Evolutionary conservation across 2,329 filamentous ascomycete genomes (phyloP).

Genomic region (Knoxdaviesia proteae): DNA sequence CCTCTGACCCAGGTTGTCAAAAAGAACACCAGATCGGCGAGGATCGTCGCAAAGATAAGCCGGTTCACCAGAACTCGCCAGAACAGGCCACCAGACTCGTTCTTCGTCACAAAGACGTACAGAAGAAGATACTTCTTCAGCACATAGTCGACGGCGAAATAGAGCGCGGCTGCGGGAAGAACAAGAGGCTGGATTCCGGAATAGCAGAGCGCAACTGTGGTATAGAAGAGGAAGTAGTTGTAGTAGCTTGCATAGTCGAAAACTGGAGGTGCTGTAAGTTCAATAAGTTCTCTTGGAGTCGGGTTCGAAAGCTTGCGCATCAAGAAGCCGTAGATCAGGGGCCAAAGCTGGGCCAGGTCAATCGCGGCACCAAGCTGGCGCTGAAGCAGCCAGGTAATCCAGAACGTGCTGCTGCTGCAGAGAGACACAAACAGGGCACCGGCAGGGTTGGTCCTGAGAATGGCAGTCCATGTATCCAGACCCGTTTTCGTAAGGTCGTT

Average conservation of each 20-base stretch:
- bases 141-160: constrained; percentile 71
- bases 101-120: constrained; percentile 93
- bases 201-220: constrained; percentile 73
- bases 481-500: constrained; percentile 34
- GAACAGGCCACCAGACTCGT: constrained; percentile 79
- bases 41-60: constrained; percentile 60
- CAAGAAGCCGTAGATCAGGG: constrained; percentile 66
- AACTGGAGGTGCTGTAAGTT: constrained; percentile 73
- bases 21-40: constrained; percentile 62
- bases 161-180: constrained; percentile 67
- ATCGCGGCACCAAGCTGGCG: constrained; percentile 84
- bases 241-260: constrained; percentile 97
- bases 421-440: constrained; percentile 48
- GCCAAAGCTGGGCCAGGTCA: constrained; percentile 77
- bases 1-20: constrained; percentile 54
- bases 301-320: constrained; percentile 67
- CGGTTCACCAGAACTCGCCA: constrained; percentile 89
- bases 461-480: constrained; percentile 45
- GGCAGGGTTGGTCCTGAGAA: constrained; percentile 43
- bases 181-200: constrained; percentile 72
- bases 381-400: constrained; percentile 85
- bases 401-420: constrained; percentile 71
- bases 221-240: constrained; percentile 93
- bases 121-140: constrained; percentile 90
- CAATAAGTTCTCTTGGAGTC: constrained; percentile 78